Percentiles rank a stretch among this genome's conserved stretches.
These are phyloP conservation scores for Cicer chorassanicum DNA, from an alignment of 306 rosid species.

Conservation along the genomic window DNA sequence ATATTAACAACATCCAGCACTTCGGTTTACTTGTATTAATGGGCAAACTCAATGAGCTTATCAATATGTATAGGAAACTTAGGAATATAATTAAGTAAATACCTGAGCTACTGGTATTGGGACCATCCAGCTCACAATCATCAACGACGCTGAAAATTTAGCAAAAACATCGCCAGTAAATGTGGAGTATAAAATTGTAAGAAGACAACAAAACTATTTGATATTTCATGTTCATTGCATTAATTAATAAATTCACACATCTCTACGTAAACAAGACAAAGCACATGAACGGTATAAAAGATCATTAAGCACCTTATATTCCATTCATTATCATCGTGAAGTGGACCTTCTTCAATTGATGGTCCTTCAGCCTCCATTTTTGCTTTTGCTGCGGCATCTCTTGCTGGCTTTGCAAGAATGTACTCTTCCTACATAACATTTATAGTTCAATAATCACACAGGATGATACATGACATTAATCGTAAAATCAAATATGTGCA, in stretches of 20 bases:
- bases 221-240: constrained; percentile 14
- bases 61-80: constrained; percentile 15
- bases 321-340: constrained; percentile 95
- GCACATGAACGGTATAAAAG: constrained; percentile 13
- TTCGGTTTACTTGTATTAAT: constrained; percentile 9
- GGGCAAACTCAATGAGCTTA: constrained; percentile 8
- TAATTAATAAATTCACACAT: constrained; percentile 21
- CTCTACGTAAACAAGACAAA: neutral
- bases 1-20: neutral
- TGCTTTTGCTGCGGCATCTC: constrained; percentile 92
- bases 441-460: constrained; percentile 30
- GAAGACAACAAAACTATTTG: constrained; percentile 17
- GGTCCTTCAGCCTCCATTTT: constrained; percentile 72
- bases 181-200: constrained; percentile 25
- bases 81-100: constrained; percentile 37
- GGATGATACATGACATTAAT: constrained; percentile 5
- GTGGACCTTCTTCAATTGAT: constrained; percentile 63
- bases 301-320: constrained; percentile 74
- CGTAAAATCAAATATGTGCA: constrained; percentile 25
- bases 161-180: constrained; percentile 35
- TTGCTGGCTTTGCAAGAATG: constrained; percentile 71
- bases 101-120: constrained; percentile 63
- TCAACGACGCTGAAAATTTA: constrained; percentile 71
- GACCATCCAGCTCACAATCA: constrained; percentile 55
- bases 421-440: constrained; percentile 68